A percentile compares a stretch with the other conserved stretches of the same genome.
These are phyloP conservation scores for Aspergillus pseudoviridinutans DNA, from an alignment of 2,329 filamentous ascomycete species.

Conservation along the genomic window DNA sequence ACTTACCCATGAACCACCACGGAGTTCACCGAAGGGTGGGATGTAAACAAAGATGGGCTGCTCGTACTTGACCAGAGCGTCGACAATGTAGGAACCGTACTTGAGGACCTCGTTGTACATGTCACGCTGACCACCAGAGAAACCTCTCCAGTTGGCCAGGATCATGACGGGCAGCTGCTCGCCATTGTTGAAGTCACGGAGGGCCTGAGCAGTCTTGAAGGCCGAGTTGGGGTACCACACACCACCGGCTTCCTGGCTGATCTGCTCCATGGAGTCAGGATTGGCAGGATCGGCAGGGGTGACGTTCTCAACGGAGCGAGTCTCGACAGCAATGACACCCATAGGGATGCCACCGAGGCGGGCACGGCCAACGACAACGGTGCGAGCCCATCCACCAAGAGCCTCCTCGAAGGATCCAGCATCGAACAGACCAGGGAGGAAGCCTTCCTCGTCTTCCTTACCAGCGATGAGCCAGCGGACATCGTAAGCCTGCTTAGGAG, in stretches of 20 bases:
- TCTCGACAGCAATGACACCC: slow-evolving; percentile 97
- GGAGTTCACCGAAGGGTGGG: slow-evolving; percentile 90
- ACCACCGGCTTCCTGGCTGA: slow-evolving; percentile 91
- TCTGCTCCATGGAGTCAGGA: slow-evolving; percentile 95
- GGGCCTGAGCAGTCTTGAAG: slow-evolving; percentile 98
- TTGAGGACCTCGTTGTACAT: slow-evolving; percentile 99
- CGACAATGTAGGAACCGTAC: slow-evolving; percentile 98
- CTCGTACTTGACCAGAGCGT: slow-evolving; percentile 96
- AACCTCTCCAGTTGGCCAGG: slow-evolving; percentile 99
- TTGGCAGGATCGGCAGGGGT: slow-evolving; percentile 96
- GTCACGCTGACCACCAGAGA: slow-evolving; percentile 98
- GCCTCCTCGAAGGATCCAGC: slow-evolving; percentile 95
- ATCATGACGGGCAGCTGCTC: slow-evolving; percentile 99
- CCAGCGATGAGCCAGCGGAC: slow-evolving; percentile 90
- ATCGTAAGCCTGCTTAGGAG: slow-evolving; percentile 82
- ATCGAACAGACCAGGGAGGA: slow-evolving; percentile 90
- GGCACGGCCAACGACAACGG: slow-evolving; percentile 93
- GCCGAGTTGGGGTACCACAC: slow-evolving; percentile 99
- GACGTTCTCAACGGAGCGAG: slow-evolving; percentile 91
- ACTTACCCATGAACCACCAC: slow-evolving; percentile 90
- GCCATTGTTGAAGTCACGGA: slow-evolving; percentile 98
- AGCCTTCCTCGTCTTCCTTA: slow-evolving; percentile 77
- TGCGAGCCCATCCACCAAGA: slow-evolving; percentile 94
- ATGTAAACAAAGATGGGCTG: slow-evolving; percentile 99
- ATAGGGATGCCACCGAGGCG: slow-evolving; percentile 95